Base-by-base conservation (phyloP, 2,329 filamentous ascomycete genomes). In the Fusarium sp. region DNA sequence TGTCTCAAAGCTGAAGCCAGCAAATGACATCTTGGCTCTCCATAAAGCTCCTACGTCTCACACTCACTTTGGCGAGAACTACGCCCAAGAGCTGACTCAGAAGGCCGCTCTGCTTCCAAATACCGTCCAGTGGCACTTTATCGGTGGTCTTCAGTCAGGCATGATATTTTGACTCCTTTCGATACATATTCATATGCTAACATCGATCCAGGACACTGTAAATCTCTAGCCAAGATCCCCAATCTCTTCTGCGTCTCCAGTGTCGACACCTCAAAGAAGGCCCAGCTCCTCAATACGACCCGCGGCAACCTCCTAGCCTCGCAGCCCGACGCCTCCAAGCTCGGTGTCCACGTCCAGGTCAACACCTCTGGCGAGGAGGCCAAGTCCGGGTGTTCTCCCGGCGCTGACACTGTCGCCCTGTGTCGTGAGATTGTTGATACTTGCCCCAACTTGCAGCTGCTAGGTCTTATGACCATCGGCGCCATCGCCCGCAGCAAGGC, bases 381-480 rank as follows among this genome's bases (percentile, higher is more conserved):
- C 72, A 99, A 99, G 81, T 93, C 91, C 4, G 96, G 96, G 18
- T 90, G 93, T 49, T 82, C 88, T 6, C 95, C 94, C 0, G 85
- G 84, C 1, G 81, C 85, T 13, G 83, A 91, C 60, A 83, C 87
- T 51, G 78, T 88, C 1, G 83, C 81, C 0, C 82, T 98, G 38
- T 95, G 92, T 77, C 85, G 84, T 57, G 86, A 91, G 75, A 88
- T 99, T 57, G 78, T 87, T 10, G 84, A 90, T 4, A 83, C 87
- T 36, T 97, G 93, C 78, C 89, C 92, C 1, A 85, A 90, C 77
- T 82, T 99, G 36, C 83, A 87, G 61, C 83, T 99, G 2, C 85
- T 91, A 29, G 96, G 96, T 0, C 81, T 99, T 36, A 99, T 99
- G 96, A 99, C 96, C 2, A 98, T 99, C 76, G 96, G 96, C 1